phyloP scores from a whole-genome alignment of 257 asterid species.

The Capsicum baccatum region DNA sequence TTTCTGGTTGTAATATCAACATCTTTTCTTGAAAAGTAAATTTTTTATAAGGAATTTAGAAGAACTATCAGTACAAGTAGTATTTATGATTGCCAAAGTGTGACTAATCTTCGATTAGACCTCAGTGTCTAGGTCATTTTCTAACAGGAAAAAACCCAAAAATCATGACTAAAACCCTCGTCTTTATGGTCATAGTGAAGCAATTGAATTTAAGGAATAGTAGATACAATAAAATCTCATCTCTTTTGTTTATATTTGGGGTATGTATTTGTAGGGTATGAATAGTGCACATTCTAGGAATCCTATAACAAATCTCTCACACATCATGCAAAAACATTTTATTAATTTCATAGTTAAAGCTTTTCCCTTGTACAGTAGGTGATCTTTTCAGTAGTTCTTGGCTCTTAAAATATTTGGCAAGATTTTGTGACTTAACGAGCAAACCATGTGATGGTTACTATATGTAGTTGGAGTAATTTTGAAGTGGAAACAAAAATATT shows the following conservation, averaged over 20 bases:
- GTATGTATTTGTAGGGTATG: not conserved
- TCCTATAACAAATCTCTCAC: slow-evolving; percentile 46
- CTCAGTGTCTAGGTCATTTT: not conserved
- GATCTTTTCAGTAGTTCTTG: slow-evolving; percentile 36
- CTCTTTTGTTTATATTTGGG: not conserved
- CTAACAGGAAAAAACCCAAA: not conserved
- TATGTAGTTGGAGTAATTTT: not conserved
- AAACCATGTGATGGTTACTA: slow-evolving; percentile 34
- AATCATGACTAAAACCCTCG: not conserved
- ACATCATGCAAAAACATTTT: slow-evolving; percentile 46
- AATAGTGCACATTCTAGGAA: not conserved
- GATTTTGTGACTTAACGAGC: slow-evolving; percentile 46
- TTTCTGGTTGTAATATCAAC: not conserved
- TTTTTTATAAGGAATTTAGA: not conserved
- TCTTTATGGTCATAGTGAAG: slow-evolving; percentile 1
- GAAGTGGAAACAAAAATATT: slow-evolving; percentile 20
- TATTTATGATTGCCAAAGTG: not conserved
- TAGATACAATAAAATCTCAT: not conserved
- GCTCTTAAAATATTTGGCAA: slow-evolving; percentile 48
- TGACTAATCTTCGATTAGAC: not conserved
- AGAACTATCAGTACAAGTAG: not conserved
- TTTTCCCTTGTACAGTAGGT: slow-evolving; percentile 31
- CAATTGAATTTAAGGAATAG: not conserved
- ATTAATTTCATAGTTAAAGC: slow-evolving; percentile 34
- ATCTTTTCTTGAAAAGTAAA: not conserved